Evolutionary conservation across 2,329 filamentous ascomycete species (phyloP).

Genomic region (Colletotrichum brevisporum): DNA sequence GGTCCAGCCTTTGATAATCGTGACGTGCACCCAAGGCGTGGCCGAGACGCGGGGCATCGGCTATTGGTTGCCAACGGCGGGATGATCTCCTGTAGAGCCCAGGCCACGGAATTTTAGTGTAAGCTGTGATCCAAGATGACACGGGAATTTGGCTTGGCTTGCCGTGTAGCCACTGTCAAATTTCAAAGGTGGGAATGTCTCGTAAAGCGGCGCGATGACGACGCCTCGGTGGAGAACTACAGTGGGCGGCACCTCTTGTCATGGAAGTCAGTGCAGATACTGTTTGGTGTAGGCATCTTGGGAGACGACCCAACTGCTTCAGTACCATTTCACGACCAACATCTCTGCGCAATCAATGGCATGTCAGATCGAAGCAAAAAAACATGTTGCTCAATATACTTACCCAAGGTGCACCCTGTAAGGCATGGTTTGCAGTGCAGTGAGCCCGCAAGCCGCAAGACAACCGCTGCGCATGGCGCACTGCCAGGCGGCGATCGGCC

Average conservation of each 20-base stretch:
- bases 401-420: neutral
- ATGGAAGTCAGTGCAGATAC: too few relatives aligned
- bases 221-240: slow-evolving; percentile 26
- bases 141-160: slow-evolving; percentile 29
- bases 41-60: neutral
- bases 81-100: slow-evolving; percentile 15
- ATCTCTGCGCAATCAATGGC: too few relatives aligned
- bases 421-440: too few relatives aligned
- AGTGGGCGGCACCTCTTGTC: neutral
- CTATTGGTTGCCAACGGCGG: neutral
- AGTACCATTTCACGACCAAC: too few relatives aligned
- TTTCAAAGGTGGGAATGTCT: slow-evolving; percentile 13
- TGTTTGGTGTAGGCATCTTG: too few relatives aligned
- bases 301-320: too few relatives aligned
- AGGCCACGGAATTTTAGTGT: neutral
- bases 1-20: neutral
- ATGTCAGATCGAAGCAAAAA: neutral
- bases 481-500: slow-evolving; percentile 29
- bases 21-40: slow-evolving; percentile 5
- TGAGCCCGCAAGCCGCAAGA: neutral
- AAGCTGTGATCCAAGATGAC: slow-evolving; percentile 15
- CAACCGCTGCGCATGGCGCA: slow-evolving; percentile 8
- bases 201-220: slow-evolving; percentile 29
- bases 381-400: neutral
- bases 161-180: slow-evolving; percentile 23